Evolutionary conservation across 2,329 filamentous ascomycete species (phyloP), one percentile per base, ranked within the genome.

Genomic region (Polychaeton citri): DNA sequence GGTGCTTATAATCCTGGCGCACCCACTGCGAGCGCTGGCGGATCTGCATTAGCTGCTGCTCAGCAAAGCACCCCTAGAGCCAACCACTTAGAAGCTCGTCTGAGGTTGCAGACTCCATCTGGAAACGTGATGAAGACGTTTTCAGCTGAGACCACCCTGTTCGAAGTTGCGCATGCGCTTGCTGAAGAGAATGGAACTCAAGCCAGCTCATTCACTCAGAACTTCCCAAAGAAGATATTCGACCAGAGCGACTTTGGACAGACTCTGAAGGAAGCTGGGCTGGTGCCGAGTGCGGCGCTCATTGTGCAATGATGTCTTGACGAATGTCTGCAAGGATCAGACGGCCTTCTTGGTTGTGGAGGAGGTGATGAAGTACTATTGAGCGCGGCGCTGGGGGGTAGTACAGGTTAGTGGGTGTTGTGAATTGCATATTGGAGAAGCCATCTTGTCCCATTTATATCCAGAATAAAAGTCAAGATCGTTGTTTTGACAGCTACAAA

Each of bases 271-370:
- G 90, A 98, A 61, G 81, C 88, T 12, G 88, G 87, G 0, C 63
- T 95, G 41, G 78, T 88, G 3, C 90, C 90, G 5, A 94, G 84
- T 43, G 86, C 87, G n/a, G 87, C 84, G 32, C 64, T 98, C 48
- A 77, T 93, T 50, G 76, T 92, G 37, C 61, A 65, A 52, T 72
- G 36, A 48, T n/a, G n/a, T n/a, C n/a, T n/a, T n/a, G n/a, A n/a
- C n/a, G n/a, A n/a, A n/a, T n/a, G n/a, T n/a, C n/a, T n/a, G n/a
- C n/a, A n/a, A n/a, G n/a, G n/a, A n/a, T n/a, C n/a, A n/a, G n/a
- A n/a, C n/a, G n/a, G n/a, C n/a, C n/a, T n/a, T n/a, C n/a, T n/a
- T n/a, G n/a, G n/a, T n/a, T n/a, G n/a, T n/a, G n/a, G n/a, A n/a
- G n/a, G n/a, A n/a, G n/a, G n/a, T n/a, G n/a, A n/a, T n/a, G n/a